phyloP scores from a whole-genome alignment of 2,329 filamentous ascomycete genomes.

The Endothia cerciana region DNA sequence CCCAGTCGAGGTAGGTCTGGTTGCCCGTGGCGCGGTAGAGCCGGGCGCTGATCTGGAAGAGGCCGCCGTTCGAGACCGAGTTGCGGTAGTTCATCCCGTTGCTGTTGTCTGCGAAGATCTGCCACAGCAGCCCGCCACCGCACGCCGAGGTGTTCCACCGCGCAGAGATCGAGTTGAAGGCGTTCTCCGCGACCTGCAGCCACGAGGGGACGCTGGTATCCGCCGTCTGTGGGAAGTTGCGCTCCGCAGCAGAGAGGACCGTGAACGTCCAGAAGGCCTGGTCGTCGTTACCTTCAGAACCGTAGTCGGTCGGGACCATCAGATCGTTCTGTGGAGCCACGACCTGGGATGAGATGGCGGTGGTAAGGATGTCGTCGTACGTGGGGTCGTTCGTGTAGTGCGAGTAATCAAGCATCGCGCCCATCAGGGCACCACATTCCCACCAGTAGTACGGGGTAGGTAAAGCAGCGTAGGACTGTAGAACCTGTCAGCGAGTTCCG shows the following conservation, averaged over 20 bases:
- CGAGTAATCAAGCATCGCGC: slow-evolving; percentile 71
- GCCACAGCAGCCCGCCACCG: slow-evolving; percentile 76
- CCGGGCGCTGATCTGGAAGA: slow-evolving; percentile 80
- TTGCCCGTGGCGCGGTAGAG: slow-evolving; percentile 72
- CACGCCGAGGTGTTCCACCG: slow-evolving; percentile 74
- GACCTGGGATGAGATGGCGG: slow-evolving; percentile 62
- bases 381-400: slow-evolving; percentile 65
- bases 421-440: slow-evolving; percentile 68
- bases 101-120: slow-evolving; percentile 75
- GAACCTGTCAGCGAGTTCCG: slow-evolving; percentile 9
- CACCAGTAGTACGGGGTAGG: slow-evolving; percentile 72
- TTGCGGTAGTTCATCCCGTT: slow-evolving; percentile 85
- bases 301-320: slow-evolving; percentile 58
- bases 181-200: slow-evolving; percentile 68
- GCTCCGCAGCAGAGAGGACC: slow-evolving; percentile 69
- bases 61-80: slow-evolving; percentile 77
- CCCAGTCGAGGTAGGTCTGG: slow-evolving; percentile 68
- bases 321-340: slow-evolving; percentile 62
- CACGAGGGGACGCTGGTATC: slow-evolving; percentile 61
- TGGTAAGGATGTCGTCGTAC: slow-evolving; percentile 63
- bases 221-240: slow-evolving; percentile 64
- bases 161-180: slow-evolving; percentile 70
- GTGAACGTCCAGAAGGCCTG: slow-evolving; percentile 75
- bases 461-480: slow-evolving; percentile 62
- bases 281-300: slow-evolving; percentile 74